Evolutionary conservation across 2,329 filamentous ascomycete genomes (phyloP).

Genomic region (Dactylonectria estremocensis): DNA sequence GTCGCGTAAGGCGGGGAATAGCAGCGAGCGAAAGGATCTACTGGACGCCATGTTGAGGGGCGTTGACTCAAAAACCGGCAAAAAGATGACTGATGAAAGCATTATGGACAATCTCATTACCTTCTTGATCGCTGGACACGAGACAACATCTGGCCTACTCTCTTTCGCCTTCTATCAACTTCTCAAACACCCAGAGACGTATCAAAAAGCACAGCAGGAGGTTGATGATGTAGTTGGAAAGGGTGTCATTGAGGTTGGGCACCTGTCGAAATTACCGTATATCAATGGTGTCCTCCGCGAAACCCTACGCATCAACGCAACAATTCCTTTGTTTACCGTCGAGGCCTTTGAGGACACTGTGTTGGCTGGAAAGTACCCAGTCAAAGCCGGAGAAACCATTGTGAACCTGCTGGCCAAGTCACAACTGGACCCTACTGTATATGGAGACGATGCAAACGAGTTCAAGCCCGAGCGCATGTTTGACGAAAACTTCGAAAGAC

Average conservation of each 20-base stretch:
- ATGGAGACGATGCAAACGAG: constrained; percentile 73
- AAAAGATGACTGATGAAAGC: constrained; percentile 72
- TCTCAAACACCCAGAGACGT: constrained; percentile 72
- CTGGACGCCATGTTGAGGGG: constrained; percentile 80
- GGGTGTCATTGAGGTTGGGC: constrained; percentile 69
- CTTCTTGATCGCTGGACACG: constrained; percentile 79
- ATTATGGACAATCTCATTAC: constrained; percentile 81
- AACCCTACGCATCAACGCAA: constrained; percentile 73
- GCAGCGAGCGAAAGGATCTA: constrained; percentile 73
- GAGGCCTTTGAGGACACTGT: constrained; percentile 67
- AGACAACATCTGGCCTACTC: constrained; percentile 79
- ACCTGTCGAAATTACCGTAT: constrained; percentile 76
- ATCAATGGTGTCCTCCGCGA: constrained; percentile 76
- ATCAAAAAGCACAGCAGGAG: constrained; percentile 74
- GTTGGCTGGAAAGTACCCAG: constrained; percentile 72
- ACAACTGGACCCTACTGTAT: constrained; percentile 75
- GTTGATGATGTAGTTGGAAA: constrained; percentile 75
- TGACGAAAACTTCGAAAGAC: constrained; percentile 74
- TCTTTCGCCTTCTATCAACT: constrained; percentile 77
- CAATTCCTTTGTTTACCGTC: constrained; percentile 71
- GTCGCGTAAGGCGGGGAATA: constrained; percentile 67
- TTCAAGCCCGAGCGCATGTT: constrained; percentile 82
- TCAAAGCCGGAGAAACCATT: constrained; percentile 67
- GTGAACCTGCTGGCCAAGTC: constrained; percentile 65
- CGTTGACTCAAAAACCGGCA: constrained; percentile 76